phyloP scores from a whole-genome alignment of 192 early-diverging fungal species.

The Thamnidium elegans region DNA sequence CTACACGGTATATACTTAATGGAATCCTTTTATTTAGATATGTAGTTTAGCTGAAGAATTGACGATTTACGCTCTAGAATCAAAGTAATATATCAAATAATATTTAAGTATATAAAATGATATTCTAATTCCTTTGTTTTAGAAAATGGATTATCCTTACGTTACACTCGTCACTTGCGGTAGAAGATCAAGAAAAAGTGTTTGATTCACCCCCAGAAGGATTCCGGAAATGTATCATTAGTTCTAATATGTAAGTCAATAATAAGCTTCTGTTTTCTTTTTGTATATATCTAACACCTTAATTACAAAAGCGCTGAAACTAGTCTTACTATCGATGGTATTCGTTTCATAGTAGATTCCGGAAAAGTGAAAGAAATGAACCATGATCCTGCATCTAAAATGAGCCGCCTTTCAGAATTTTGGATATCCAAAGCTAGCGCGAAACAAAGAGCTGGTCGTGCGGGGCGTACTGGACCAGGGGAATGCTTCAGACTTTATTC shows the following conservation, averaged over 20 bases:
- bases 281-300: not conserved
- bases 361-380: constrained; percentile 68
- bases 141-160: constrained; percentile 64
- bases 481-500: constrained; percentile 66
- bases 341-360: constrained; percentile 68
- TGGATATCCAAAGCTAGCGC: constrained; percentile 68
- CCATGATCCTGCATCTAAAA: constrained; percentile 49
- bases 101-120: not conserved
- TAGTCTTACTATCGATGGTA: constrained; percentile 57
- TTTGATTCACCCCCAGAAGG: constrained; percentile 62
- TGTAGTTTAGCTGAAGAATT: constrained; percentile 51
- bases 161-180: constrained; percentile 60
- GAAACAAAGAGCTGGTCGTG: constrained; percentile 63
- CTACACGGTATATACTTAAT: not conserved
- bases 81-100: constrained; percentile 36
- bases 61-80: constrained; percentile 49
- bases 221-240: constrained; percentile 58
- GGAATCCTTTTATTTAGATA: constrained; percentile 32
- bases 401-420: constrained; percentile 61
- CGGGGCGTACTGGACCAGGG: constrained; percentile 62
- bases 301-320: constrained; percentile 35
- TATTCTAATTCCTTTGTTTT: not conserved
- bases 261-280: not conserved
- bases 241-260: constrained; percentile 55
- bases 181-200: constrained; percentile 67